Conservation (phyloP, 129 eudicot species). For the Glebionis coronaria region DNA sequence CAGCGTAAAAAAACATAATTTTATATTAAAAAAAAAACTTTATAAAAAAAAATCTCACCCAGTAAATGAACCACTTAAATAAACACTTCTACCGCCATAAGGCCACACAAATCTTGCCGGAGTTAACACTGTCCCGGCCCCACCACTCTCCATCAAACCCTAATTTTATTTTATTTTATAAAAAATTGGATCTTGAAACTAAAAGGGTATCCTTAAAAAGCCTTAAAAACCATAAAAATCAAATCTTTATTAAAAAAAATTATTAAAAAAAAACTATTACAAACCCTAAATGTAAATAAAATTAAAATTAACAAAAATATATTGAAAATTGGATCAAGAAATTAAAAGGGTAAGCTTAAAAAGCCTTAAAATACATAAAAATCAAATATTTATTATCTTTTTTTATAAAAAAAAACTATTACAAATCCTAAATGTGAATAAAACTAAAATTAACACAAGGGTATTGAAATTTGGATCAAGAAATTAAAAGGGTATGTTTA, state of each 20-base stretch:
- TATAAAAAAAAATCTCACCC: constrained; percentile 47
- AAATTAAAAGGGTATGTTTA: constrained; percentile 2
- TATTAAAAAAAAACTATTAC: background rate
- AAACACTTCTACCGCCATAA: constrained; percentile 84
- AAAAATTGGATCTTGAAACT: constrained; percentile 27
- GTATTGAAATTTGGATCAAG: constrained; percentile 25
- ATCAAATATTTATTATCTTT: too few relatives aligned
- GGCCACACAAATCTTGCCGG: constrained; percentile 92
- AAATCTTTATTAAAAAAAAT: background rate
- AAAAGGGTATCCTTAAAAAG: background rate
- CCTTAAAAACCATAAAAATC: background rate
- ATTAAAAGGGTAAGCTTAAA: background rate
- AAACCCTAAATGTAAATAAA: constrained; percentile 24
- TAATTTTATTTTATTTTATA: background rate
- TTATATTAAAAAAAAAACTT: background rate
- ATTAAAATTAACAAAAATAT: too few relatives aligned
- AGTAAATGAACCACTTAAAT: constrained; percentile 77
- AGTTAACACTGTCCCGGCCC: constrained; percentile 42
- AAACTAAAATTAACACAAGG: too few relatives aligned
- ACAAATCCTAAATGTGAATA: too few relatives aligned
- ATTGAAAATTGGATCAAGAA: constrained; percentile 21
- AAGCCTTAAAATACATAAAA: too few relatives aligned
- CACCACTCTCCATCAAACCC: constrained; percentile 67
- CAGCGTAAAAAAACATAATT: constrained; percentile 18
- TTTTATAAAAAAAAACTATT: too few relatives aligned